Evolutionary conservation across 2,329 filamentous ascomycete species (phyloP), one percentile per base, ranked within the genome.

Genomic region (Fusarium oxysporum): DNA sequence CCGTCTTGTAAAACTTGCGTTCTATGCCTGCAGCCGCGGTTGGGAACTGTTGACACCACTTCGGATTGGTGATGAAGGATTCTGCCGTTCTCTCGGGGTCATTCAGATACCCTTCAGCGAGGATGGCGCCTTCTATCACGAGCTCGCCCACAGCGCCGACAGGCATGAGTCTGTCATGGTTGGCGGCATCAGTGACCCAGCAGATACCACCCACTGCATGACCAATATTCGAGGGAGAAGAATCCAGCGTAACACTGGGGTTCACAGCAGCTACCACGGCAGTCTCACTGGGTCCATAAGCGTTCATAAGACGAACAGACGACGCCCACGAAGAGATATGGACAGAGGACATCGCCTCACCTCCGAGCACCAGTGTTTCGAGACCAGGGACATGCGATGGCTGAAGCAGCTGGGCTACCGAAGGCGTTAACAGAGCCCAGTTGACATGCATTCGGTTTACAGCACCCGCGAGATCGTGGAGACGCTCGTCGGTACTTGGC

Each of bases 61-160:
- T 32, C 0, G 73, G 75, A 38, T 66, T 65, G 30, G 16, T 25
- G 16, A 81, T 75, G 30, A 81, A 82, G 1, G 76, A 73, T 1
- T 68, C 21, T 64, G 78, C 62, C 79, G 83, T 82, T 38, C 68
- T 70, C 11, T 58, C 25, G 11, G 76, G n/a, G 2, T 81, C 77
- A 51, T 87, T 85, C 23, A 87, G 77, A 65, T 89, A 90, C 21
- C 86, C 86, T 32, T 83, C 78, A 25, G 85, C 86, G 8, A 90
- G 83, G 5, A 83, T 82, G 19, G 66, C 61, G 0, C 75, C 75
- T 37, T 82, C 83, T 32, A 86, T 70, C 7, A 82, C 62, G 6
- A 84, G 73, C 69, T 84, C 83, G 3, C 81, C 81, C 0, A 78
- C 38, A 1, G 63, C 65, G 4, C 79, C 79, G 6, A 82, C 53